phyloP scores from a whole-genome alignment of 805 yeast species.

The Lachancea kluyveri region DNA sequence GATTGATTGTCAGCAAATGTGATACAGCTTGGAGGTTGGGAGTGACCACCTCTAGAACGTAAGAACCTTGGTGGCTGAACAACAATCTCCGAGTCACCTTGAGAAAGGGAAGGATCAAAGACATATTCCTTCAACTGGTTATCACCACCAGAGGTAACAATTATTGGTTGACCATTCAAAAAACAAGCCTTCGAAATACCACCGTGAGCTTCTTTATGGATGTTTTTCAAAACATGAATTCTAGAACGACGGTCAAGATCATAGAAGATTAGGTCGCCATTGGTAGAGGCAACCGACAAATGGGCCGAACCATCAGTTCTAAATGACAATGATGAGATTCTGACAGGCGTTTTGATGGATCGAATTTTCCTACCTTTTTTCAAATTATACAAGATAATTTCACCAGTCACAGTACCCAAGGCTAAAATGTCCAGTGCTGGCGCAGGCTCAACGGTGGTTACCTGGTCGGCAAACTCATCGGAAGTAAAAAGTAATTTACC shows the following conservation, averaged over 20 bases:
- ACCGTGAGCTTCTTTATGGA: slow-evolving; percentile 68
- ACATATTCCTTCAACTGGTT: slow-evolving; percentile 84
- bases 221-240: slow-evolving; percentile 65
- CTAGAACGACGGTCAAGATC: slow-evolving; percentile 69
- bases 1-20: slow-evolving; percentile 73
- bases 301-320: slow-evolving; percentile 88
- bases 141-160: slow-evolving; percentile 87
- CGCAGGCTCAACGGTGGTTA: slow-evolving; percentile 71
- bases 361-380: slow-evolving; percentile 54
- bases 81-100: slow-evolving; percentile 41
- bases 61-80: slow-evolving; percentile 86
- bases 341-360: slow-evolving; percentile 38
- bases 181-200: slow-evolving; percentile 73
- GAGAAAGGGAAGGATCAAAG: slow-evolving; percentile 83
- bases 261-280: slow-evolving; percentile 82
- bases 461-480: slow-evolving; percentile 44
- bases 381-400: slow-evolving; percentile 58
- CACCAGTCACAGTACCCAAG: slow-evolving; percentile 66
- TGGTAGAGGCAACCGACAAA: slow-evolving; percentile 66
- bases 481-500: slow-evolving; percentile 63
- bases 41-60: slow-evolving; percentile 96
- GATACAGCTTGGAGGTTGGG: slow-evolving; percentile 77
- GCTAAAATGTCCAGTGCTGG: slow-evolving; percentile 86
- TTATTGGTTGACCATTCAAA: slow-evolving; percentile 85
- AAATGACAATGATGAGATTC: slow-evolving; percentile 62